A percentile compares a stretch with the other conserved stretches of the same genome.
Conservation (phyloP, 768 basidiomycete species). For the Rhizopogon sp. region DNA sequence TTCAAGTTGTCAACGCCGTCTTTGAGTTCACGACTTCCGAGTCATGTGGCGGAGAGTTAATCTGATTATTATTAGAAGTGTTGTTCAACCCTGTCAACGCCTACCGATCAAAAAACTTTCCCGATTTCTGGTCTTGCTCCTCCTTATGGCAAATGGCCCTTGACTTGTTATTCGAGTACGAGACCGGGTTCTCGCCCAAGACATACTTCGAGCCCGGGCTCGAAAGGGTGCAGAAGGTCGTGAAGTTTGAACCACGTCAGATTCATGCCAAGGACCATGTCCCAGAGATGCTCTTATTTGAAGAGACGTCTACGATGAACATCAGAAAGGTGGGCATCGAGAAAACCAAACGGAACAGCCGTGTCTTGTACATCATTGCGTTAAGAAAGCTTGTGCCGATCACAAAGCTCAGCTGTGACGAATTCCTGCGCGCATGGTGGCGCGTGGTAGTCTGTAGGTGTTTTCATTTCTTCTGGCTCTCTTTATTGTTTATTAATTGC, state of each 20-base stretch:
- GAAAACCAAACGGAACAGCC: not conserved
- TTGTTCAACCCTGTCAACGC: no score
- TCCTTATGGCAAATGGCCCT: not conserved
- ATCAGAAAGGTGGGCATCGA: not conserved
- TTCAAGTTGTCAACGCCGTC: no score
- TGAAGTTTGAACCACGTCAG: not conserved
- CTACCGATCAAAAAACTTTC: not conserved
- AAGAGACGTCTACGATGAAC: not conserved
- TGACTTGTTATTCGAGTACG: no score
- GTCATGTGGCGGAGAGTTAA: no score
- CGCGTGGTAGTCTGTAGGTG: slow-evolving; percentile 1
- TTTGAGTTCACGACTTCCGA: no score
- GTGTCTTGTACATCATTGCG: not conserved
- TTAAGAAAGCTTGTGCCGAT: not conserved
- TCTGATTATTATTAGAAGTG: no score
- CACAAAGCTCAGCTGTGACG: not conserved
- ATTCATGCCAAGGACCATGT: not conserved
- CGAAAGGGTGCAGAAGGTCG: not conserved
- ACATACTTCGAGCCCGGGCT: not conserved
- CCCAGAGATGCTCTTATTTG: not conserved
- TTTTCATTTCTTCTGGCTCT: not conserved
- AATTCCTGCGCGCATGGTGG: not conserved
- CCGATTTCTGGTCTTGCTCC: slow-evolving; percentile 7
- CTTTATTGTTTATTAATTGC: not conserved
- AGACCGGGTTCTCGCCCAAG: no score